phyloP scores from a whole-genome alignment of 129 eudicot species.

The Artemisia tridentata region DNA sequence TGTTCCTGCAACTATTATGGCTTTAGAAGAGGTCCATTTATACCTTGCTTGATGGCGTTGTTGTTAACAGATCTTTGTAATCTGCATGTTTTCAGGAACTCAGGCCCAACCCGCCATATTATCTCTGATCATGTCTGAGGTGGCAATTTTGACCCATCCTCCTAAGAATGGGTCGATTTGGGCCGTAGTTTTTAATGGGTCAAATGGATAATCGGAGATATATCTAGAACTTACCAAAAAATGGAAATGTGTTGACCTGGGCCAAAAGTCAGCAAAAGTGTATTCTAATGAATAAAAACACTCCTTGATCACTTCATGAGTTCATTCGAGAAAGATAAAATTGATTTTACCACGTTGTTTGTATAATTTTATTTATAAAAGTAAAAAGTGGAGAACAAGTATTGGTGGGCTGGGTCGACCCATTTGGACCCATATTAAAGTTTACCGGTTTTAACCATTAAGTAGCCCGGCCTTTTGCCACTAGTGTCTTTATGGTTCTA shows the following conservation, averaged over 20 bases:
- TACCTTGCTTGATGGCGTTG: neutral
- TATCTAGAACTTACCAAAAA: neutral
- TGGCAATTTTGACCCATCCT: neutral
- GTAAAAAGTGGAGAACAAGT: too few species aligned
- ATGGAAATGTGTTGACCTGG: neutral
- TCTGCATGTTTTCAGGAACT: conserved; percentile 1
- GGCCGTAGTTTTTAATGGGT: neutral
- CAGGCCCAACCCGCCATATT: neutral
- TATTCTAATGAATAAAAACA: neutral
- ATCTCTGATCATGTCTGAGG: neutral
- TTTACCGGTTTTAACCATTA: too few species aligned
- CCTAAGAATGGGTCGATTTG: neutral
- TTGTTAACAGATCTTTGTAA: neutral
- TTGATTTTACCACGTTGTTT: too few species aligned
- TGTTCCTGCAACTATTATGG: conserved; percentile 50
- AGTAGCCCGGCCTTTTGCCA: neutral
- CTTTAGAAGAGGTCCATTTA: conserved; percentile 52
- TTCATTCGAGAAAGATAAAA: too few species aligned
- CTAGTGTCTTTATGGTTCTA: conserved; percentile 3
- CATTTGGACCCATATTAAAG: too few species aligned
- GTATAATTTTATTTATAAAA: too few species aligned
- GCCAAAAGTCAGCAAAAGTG: neutral
- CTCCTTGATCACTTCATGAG: too few species aligned
- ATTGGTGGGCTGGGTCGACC: too few species aligned
- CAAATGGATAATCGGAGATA: neutral